Base-by-base conservation (phyloP, 345 rosid genomes). In the Carallia pectinifolia region DNA sequence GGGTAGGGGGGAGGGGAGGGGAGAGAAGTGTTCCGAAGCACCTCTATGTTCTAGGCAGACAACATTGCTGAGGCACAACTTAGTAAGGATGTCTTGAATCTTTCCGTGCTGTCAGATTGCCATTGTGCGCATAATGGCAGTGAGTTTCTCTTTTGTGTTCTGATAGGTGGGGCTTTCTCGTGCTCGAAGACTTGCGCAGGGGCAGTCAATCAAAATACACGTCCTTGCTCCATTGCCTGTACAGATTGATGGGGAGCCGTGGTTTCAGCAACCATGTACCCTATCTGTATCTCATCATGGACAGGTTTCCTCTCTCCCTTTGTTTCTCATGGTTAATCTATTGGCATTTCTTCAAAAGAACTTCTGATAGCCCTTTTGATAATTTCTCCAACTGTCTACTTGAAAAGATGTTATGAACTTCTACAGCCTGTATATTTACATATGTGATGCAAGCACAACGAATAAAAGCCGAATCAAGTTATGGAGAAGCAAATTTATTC, bases 181-280 rank as follows among this genome's bases (percentile, higher is more conserved):
- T 53, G 99, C 97, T 66, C 86, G 92, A 79, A 85, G 97, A 75
- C 89, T 95, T 77, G 99, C 97, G n/a, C 99, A 95, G 65, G 99
- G 99, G 36, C 86, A 84, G 77, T 81, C 88, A 19, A 89, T 95
- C 59, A 95, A 88, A 86, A 90, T 95, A 81, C 97, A 84, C 58
- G 91, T 95, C 23, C 82, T 83, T 74, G 93, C 97, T 37, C 69
- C 88, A 13, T 70, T 95, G 54, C 97, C 97, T 64, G 97, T 95
- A 73, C 97, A 95, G 76, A 86, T 95, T 29, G 97, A 95, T 79
- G 97, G 99, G 59, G 99, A 95, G 64, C 99, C 97, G 62, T 95
- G 99, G 99, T 82, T 27, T 79, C 97, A 95, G 81, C 82, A 89
- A 40, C 92, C 92, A 0, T 92, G 99, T 74, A 86, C 93, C 19